Percentiles rank a stretch among this genome's conserved stretches.
Conservation (phyloP, 1,139 yeast genomes). For the Chernovozyma sophiae-reginae region DNA sequence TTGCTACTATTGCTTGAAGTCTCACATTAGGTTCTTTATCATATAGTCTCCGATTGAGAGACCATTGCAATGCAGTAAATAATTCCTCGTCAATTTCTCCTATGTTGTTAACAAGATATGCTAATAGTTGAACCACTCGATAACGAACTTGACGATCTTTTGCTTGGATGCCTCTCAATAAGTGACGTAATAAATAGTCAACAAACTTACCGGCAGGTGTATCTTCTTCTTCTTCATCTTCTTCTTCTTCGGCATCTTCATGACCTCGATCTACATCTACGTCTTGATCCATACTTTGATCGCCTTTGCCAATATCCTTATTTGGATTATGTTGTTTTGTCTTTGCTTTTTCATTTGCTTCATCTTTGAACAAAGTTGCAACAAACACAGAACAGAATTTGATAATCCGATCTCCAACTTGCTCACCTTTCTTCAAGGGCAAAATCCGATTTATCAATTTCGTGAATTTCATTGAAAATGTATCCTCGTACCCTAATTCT, state of each 20-base stretch:
- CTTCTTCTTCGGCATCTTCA: slow-evolving; percentile 29
- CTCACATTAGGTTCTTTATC: slow-evolving; percentile 82
- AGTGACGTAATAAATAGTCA: slow-evolving; percentile 58
- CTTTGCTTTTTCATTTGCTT: slow-evolving; percentile 18
- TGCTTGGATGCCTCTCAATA: slow-evolving; percentile 73
- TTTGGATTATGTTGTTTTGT: slow-evolving; percentile 14
- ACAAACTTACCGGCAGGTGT: slow-evolving; percentile 49
- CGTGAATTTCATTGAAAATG: slow-evolving; percentile 58
- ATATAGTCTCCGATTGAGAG: slow-evolving; percentile 58
- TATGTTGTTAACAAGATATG: slow-evolving; percentile 65
- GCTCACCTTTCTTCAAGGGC: slow-evolving; percentile 66
- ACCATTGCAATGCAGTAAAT: slow-evolving; percentile 58
- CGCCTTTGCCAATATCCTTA: neutral
- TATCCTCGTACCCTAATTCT: slow-evolving; percentile 47
- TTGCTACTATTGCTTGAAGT: slow-evolving; percentile 75
- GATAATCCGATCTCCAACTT: slow-evolving; percentile 72
- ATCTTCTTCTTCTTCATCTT: slow-evolving; percentile 27
- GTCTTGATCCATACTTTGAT: neutral
- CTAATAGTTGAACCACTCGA: slow-evolving; percentile 75
- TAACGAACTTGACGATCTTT: slow-evolving; percentile 74
- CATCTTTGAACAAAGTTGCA: slow-evolving; percentile 40
- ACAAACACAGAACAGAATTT: slow-evolving; percentile 71
- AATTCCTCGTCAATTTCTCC: slow-evolving; percentile 75
- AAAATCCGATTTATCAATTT: slow-evolving; percentile 61
- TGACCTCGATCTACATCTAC: slow-evolving; percentile 22